Conservation (phyloP, 2,329 filamentous ascomycete genomes). For the Colletotrichum sp. region DNA sequence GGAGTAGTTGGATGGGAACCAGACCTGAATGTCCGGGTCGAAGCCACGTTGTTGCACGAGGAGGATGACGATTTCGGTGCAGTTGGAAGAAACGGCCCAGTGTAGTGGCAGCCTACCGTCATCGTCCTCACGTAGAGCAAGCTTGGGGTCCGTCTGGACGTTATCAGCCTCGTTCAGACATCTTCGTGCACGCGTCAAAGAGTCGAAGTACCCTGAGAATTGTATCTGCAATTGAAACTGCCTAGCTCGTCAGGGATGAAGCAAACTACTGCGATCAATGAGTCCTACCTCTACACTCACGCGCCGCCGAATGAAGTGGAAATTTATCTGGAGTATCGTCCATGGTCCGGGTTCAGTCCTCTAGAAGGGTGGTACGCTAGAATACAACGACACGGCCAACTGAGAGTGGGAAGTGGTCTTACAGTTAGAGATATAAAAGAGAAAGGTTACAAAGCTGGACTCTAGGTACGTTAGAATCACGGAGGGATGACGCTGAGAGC, state of each 20-base stretch:
- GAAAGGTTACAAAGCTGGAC: neutral
- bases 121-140: constrained; percentile 75
- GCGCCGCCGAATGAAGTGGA: constrained; percentile 84
- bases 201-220: constrained; percentile 36
- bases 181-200: neutral
- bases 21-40: constrained; percentile 81
- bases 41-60: constrained; percentile 76
- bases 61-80: constrained; percentile 74
- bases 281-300: constrained; percentile 81
- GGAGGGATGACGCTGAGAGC: neutral
- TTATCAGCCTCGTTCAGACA: neutral
- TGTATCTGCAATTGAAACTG: constrained; percentile 76
- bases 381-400: neutral
- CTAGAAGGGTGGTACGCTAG: neutral
- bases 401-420: neutral
- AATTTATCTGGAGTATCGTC: constrained; percentile 64
- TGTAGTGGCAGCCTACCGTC: constrained; percentile 92
- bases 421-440: neutral
- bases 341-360: neutral
- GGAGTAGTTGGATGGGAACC: neutral
- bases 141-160: constrained; percentile 75
- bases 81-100: constrained; percentile 91
- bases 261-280: neutral
- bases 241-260: neutral
- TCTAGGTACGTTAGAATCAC: neutral